Conservation (phyloP, 164 flowering plant genomes). For the Litsea cubeba region DNA sequence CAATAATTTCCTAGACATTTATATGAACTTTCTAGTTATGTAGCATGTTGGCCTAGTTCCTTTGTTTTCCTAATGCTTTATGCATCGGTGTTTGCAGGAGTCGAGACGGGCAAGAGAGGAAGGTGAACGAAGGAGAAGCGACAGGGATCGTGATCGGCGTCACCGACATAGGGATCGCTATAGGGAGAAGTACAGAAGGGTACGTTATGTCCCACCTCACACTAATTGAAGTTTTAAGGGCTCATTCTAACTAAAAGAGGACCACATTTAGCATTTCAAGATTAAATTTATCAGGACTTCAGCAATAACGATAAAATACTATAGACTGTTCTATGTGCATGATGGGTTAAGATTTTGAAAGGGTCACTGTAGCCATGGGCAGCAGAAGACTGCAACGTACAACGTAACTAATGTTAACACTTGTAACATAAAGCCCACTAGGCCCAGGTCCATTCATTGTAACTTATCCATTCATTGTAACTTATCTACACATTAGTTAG, state of each 20-base stretch:
- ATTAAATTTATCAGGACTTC: not conserved
- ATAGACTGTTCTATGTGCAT: too few species aligned
- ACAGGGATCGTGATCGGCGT: conserved; percentile 40
- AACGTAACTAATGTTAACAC: too few species aligned
- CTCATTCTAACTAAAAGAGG: not conserved
- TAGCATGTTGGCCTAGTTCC: not conserved
- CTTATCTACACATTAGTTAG: too few species aligned
- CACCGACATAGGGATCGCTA: conserved; percentile 36
- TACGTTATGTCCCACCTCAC: conserved; percentile 13
- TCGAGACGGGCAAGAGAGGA: conserved; percentile 69
- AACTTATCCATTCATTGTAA: too few species aligned
- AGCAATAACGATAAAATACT: not conserved
- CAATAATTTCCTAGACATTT: too few species aligned
- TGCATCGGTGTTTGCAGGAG: conserved; percentile 31
- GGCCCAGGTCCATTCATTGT: too few species aligned
- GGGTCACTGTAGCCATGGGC: not conserved
- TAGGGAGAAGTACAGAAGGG: conserved; percentile 42
- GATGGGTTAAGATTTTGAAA: too few species aligned
- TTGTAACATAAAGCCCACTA: too few species aligned
- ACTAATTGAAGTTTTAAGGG: not conserved
- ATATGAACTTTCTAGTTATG: not conserved
- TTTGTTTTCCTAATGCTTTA: not conserved
- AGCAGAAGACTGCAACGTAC: too few species aligned
- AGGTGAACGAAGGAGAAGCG: conserved; percentile 52
- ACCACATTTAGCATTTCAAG: not conserved